Evolutionary conservation across 345 rosid species (phyloP).

Genomic region (Eucalyptus tenuipes): DNA sequence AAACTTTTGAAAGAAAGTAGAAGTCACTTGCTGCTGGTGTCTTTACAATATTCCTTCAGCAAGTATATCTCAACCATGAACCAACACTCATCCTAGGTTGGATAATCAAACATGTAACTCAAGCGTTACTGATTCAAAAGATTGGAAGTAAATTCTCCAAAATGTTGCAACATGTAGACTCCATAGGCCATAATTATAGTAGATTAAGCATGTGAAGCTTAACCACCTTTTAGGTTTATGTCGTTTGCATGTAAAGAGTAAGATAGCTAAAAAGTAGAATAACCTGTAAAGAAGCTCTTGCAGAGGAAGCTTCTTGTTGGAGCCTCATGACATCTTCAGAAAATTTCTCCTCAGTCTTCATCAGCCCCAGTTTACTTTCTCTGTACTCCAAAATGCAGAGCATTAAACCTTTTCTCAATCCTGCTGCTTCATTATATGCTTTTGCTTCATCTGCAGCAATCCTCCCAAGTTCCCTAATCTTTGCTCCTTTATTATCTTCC

Average conservation of each 20-base stretch:
- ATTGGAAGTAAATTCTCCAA: not conserved
- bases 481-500: constrained; percentile 44
- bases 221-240: not conserved
- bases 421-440: constrained; percentile 36
- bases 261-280: not conserved
- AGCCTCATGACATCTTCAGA: constrained; percentile 57
- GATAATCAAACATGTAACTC: not conserved
- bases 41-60: not conserved
- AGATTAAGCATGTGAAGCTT: not conserved
- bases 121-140: not conserved
- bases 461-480: constrained; percentile 54
- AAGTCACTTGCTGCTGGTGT: not conserved
- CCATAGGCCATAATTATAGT: not conserved
- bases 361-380: constrained; percentile 53
- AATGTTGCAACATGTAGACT: not conserved
- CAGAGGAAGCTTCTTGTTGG: constrained; percentile 53
- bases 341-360: constrained; percentile 59
- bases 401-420: constrained; percentile 43
- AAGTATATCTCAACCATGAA: not conserved
- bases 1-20: not conserved
- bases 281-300: constrained; percentile 64
- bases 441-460: constrained; percentile 55
- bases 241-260: not conserved
- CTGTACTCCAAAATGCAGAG: constrained; percentile 40
- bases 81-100: not conserved